Percentiles rank a stretch among this genome's conserved stretches.
Conservation (phyloP, 495 filamentous ascomycete species). For the Staphylotrichum longicolle region DNA sequence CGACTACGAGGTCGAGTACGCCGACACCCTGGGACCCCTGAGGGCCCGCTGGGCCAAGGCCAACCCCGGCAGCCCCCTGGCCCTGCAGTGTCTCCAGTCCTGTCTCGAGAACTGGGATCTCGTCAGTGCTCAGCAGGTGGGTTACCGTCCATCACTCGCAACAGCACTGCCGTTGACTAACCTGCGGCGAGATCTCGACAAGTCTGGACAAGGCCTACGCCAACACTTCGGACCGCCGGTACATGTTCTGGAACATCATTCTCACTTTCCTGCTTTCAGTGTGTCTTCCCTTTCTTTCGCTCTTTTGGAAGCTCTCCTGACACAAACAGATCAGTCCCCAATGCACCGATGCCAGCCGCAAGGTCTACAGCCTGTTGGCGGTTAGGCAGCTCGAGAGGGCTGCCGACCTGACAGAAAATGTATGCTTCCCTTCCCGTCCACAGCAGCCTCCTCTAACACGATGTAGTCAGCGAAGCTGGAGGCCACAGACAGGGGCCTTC, state of each 20-base stretch:
- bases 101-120: slow-evolving; percentile 49
- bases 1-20: slow-evolving; percentile 32
- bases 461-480: slow-evolving; percentile 28
- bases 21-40: slow-evolving; percentile 43
- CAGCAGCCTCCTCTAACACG: slow-evolving; percentile 9
- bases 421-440: slow-evolving; percentile 16
- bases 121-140: slow-evolving; percentile 49
- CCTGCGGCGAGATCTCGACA: slow-evolving; percentile 40
- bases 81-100: slow-evolving; percentile 40
- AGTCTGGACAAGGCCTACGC: slow-evolving; percentile 42
- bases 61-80: slow-evolving; percentile 38
- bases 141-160: neutral
- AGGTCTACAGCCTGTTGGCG: slow-evolving; percentile 43
- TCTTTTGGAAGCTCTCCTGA: slow-evolving; percentile 21
- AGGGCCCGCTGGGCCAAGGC: slow-evolving; percentile 44
- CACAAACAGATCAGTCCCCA: slow-evolving; percentile 36
- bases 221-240: slow-evolving; percentile 36
- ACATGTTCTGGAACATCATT: slow-evolving; percentile 47
- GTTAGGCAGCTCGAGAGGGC: slow-evolving; percentile 45
- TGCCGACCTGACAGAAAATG: slow-evolving; percentile 40
- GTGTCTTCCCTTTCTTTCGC: slow-evolving; percentile 19
- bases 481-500: slow-evolving; percentile 29
- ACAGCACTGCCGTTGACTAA: neutral
- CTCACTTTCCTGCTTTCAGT: slow-evolving; percentile 47
- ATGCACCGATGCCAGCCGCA: slow-evolving; percentile 37